Base-by-base conservation (phyloP, 257 asterid genomes). In the Mentha longifolia region DNA sequence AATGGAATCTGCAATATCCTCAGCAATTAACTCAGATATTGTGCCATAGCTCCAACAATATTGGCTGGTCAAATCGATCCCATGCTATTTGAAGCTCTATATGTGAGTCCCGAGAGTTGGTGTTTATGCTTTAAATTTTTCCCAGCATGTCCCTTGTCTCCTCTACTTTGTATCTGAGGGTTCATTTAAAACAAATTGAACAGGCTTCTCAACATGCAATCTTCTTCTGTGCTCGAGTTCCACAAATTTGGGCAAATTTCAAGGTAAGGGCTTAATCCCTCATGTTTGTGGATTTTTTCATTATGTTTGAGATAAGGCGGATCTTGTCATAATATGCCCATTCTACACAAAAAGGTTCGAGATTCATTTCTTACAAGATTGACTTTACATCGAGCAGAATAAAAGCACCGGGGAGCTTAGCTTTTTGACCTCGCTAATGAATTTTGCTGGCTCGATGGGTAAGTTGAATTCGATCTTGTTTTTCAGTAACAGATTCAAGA, bases 191-290 rank as follows among this genome's bases (percentile, higher is more conserved):
- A 22, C 55, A 51, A 64, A 56, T 72, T 75, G 47, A 49, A 79
- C 95, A 94, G 99, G 97, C 96, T 57, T 89, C 91, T 50, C 99
- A 94, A 57, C 98, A 94, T 84, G 99, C 97, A 66, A 84, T 94
- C 39, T 94, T 94, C 82, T 85, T 94, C 89, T 84, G 71, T 62
- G 99, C 99, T 56, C 85, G 98, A 81, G 76, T 94, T 72, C 99
- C 99, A 56, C 99, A 94, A 81, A 94, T 94, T 64, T 80, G 86
- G 87, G 74, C 85, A 75, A 94, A 94, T 82, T 86, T 83, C 73
- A 91, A 94, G 89, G 99, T 91, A 74, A 75, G 42, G 28, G 42
- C n/a, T 54, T 6, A 50, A 14, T 37, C 49, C 54, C 5, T 31
- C 14, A 20, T 52, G 25, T 52, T 31, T 30, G 28, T 67, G 50